phyloP scores from a whole-genome alignment of 768 basidiomycete species.

The Cubamyces sp. region DNA sequence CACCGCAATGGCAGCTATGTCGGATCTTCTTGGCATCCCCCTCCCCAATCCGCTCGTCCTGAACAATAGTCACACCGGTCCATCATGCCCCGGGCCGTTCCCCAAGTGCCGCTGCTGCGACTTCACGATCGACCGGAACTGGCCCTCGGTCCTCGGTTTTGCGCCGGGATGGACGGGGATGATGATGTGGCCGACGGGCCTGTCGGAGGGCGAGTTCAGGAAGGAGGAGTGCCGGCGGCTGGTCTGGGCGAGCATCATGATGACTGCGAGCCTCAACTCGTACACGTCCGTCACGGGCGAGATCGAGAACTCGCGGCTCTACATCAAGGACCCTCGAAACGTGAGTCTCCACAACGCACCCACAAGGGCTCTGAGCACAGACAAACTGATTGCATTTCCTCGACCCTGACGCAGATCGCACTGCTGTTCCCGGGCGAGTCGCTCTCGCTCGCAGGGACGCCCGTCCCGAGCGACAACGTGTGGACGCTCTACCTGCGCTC shows the following conservation, averaged over 20 bases:
- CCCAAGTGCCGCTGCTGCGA: constrained; percentile 23
- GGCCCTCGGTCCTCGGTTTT: constrained; percentile 53
- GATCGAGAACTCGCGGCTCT: constrained; percentile 41
- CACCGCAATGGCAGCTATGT: background rate
- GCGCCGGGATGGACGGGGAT: constrained; percentile 66
- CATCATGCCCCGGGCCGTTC: background rate
- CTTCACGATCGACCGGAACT: constrained; percentile 55
- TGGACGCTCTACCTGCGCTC: constrained; percentile 74
- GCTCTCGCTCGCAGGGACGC: constrained; percentile 35
- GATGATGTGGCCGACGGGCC: constrained; percentile 61
- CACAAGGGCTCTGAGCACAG: background rate
- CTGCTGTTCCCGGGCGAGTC: constrained; percentile 75
- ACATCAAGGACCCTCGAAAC: constrained; percentile 57
- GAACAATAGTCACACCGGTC: background rate
- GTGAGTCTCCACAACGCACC: constrained; percentile 41
- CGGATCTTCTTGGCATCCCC: background rate
- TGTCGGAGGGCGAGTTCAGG: constrained; percentile 54
- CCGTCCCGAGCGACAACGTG: constrained; percentile 61
- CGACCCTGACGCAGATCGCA: constrained; percentile 50
- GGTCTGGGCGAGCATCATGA: constrained; percentile 70
- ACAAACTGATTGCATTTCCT: no score
- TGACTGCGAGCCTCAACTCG: constrained; percentile 66
- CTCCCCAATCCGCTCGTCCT: background rate
- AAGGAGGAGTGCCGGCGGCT: constrained; percentile 75
- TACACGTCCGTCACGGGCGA: constrained; percentile 49